Evolutionary conservation across 179 eudicot genomes (phyloP).

Genomic region (Amaranthus tricolor): DNA sequence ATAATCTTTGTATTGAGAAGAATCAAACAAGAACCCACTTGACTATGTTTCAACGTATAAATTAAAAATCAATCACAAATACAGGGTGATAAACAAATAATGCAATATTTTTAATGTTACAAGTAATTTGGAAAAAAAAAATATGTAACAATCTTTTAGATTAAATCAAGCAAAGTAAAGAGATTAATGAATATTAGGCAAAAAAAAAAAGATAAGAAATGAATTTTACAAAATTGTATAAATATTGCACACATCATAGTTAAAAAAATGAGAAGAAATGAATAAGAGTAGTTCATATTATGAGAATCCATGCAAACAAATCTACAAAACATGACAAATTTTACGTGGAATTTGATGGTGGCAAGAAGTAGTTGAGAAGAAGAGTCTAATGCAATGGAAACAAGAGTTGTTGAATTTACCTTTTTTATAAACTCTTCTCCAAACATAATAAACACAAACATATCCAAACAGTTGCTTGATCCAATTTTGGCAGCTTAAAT

Average conservation of each 20-base stretch:
- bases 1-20: no score
- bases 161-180: no score
- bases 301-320: slow-evolving; percentile 4
- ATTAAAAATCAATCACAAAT: no score
- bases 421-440: not conserved
- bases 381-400: slow-evolving; percentile 1
- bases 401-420: not conserved
- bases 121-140: no score
- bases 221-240: not conserved
- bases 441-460: slow-evolving; percentile 16
- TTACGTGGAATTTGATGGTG: slow-evolving; percentile 21
- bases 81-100: no score
- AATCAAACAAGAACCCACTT: no score
- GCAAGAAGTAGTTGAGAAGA: slow-evolving; percentile 3
- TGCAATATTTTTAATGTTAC: no score
- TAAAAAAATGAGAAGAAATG: no score
- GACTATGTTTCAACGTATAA: no score
- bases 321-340: slow-evolving; percentile 14
- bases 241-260: not conserved
- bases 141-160: no score
- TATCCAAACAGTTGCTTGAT: slow-evolving; percentile 1
- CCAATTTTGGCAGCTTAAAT: not conserved
- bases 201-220: no score
- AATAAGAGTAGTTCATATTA: not conserved
- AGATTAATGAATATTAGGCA: no score